These are phyloP conservation scores for Candida labiduridarum DNA, from an alignment of 1,139 yeast species.

Conservation along the genomic window DNA sequence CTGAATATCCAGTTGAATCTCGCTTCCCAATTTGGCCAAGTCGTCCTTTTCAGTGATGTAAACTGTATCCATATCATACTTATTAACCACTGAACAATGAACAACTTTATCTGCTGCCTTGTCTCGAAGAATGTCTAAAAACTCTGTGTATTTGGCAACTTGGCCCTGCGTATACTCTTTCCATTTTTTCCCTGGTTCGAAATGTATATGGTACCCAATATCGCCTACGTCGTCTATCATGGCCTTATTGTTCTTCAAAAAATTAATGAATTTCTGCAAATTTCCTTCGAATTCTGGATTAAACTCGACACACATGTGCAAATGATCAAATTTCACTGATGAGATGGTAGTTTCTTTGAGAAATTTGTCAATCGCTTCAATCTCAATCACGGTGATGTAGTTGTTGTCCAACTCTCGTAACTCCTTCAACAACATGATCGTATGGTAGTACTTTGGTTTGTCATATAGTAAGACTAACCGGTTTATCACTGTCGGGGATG, in stretches of 20 bases:
- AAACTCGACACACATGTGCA: slow-evolving; percentile 41
- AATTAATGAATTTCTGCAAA: slow-evolving; percentile 24
- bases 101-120: slow-evolving; percentile 32
- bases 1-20: slow-evolving; percentile 41
- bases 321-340: slow-evolving; percentile 24
- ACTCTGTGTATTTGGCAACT: slow-evolving; percentile 27
- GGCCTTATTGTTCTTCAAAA: slow-evolving; percentile 23
- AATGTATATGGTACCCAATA: slow-evolving; percentile 42
- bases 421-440: slow-evolving; percentile 30
- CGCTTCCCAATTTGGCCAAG: slow-evolving; percentile 36
- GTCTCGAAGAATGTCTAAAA: slow-evolving; percentile 26
- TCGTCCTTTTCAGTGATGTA: slow-evolving; percentile 40
- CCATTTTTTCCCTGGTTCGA: slow-evolving; percentile 40
- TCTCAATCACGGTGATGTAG: slow-evolving; percentile 24
- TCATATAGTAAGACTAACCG: slow-evolving; percentile 37
- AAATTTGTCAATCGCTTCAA: slow-evolving; percentile 17
- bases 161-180: slow-evolving; percentile 31
- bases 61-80: slow-evolving; percentile 39
- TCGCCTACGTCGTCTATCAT: slow-evolving; percentile 24
- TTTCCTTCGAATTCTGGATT: slow-evolving; percentile 31
- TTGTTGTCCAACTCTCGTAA: slow-evolving; percentile 24
- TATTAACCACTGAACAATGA: slow-evolving; percentile 44
- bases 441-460: slow-evolving; percentile 32
- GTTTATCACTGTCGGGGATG: slow-evolving; percentile 9
- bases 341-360: slow-evolving; percentile 14